phyloP scores from a whole-genome alignment of 768 basidiomycete species.

The Kwoniella mangroviensis region DNA sequence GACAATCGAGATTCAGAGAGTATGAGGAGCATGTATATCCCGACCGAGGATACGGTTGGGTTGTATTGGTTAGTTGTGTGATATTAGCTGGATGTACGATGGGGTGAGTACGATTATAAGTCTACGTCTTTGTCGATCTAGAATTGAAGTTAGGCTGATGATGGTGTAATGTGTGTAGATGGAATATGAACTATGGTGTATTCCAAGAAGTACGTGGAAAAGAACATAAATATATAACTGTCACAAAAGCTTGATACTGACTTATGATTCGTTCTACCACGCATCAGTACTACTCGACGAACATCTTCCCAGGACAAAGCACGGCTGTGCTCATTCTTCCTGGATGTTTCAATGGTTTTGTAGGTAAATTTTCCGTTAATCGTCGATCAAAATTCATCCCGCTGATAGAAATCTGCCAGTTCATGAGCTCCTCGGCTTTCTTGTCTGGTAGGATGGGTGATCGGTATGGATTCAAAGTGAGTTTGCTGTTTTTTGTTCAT shows the following conservation, averaged over 20 bases:
- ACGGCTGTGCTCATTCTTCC: constrained; percentile 20
- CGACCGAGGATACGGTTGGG: constrained; percentile 49
- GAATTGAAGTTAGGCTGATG: neutral
- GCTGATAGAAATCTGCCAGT: constrained; percentile 6
- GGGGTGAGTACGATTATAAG: constrained; percentile 26
- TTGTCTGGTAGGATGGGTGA: constrained; percentile 40
- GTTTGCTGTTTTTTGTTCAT: neutral
- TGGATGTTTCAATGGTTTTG: constrained; percentile 23
- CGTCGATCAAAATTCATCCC: neutral
- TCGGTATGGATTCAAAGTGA: constrained; percentile 42
- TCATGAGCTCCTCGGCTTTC: constrained; percentile 31
- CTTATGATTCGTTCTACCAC: neutral
- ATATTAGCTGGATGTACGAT: constrained; percentile 35
- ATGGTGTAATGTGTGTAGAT: constrained; percentile 16
- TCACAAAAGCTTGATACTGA: neutral
- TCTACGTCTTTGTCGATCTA: neutral
- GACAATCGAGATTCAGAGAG: neutral
- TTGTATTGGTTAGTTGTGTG: constrained; percentile 36
- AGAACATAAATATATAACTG: no score
- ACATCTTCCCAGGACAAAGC: constrained; percentile 19
- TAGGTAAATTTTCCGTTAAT: constrained; percentile 2
- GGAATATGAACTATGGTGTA: constrained; percentile 40
- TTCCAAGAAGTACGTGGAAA: constrained; percentile 28
- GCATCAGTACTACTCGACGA: constrained; percentile 30
- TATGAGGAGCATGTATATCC: constrained; percentile 36